These are phyloP conservation scores for Metschnikowia gelsemii DNA, from an alignment of 805 yeast genomes.

Conservation along the genomic window DNA sequence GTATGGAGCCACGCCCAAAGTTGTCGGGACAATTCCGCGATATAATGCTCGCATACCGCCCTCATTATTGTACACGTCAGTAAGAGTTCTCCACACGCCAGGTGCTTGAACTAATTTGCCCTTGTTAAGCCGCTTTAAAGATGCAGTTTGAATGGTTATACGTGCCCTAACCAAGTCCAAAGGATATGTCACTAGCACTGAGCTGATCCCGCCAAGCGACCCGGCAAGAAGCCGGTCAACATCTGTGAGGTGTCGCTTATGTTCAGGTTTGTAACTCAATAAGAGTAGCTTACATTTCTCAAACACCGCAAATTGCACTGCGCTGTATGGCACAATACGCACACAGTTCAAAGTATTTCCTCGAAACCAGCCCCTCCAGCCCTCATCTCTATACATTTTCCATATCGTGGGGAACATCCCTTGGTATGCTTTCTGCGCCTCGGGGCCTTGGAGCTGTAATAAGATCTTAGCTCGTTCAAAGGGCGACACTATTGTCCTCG, in stretches of 20 bases:
- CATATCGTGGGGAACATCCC: conserved; percentile 75
- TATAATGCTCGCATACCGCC: conserved; percentile 81
- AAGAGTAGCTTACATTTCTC: conserved; percentile 55
- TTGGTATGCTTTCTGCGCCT: conserved; percentile 47
- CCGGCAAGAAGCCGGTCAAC: conserved; percentile 72
- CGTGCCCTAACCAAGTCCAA: conserved; percentile 89
- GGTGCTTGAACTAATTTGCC: conserved; percentile 59
- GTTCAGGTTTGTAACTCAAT: conserved; percentile 22
- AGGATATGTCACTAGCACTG: conserved; percentile 87
- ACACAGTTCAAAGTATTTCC: conserved; percentile 91
- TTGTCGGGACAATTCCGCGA: conserved; percentile 87
- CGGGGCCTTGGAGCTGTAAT: conserved; percentile 80
- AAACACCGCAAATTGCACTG: conserved; percentile 88
- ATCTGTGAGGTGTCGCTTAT: conserved; percentile 42
- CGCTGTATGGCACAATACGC: conserved; percentile 89
- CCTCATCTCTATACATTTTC: conserved; percentile 86
- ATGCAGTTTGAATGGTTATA: conserved; percentile 84
- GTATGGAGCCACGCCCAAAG: conserved; percentile 93
- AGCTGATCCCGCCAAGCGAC: conserved; percentile 72
- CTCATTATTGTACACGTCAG: conserved; percentile 63
- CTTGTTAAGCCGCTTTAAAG: conserved; percentile 46
- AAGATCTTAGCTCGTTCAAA: conserved; percentile 91
- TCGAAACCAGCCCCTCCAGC: conserved; percentile 83
- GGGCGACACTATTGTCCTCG: conserved; percentile 92
- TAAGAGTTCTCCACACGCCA: conserved; percentile 60